Evolutionary conservation across 2,329 filamentous ascomycete genomes (phyloP), one percentile per base, ranked within the genome.

Genomic region (Diaporthe vaccinii): DNA sequence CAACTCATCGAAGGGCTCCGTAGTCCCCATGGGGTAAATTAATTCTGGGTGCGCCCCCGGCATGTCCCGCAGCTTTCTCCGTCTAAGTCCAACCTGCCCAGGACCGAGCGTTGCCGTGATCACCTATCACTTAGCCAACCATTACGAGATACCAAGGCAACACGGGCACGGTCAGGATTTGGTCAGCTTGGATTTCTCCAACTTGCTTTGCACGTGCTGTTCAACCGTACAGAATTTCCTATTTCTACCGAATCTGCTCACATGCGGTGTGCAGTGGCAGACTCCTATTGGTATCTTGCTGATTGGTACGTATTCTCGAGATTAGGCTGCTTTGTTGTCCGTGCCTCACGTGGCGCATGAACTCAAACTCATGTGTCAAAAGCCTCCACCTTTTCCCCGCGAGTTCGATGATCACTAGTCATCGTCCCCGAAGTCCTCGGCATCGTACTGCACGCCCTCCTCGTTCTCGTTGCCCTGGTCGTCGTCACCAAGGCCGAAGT

Each of bases 381-480:
- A 28, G n/a, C 65, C 36, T 46, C 65, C 65, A 53, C 34, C 31
- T 10, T 2, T 3, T 41, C 34, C 22, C 34, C 49, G n/a, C 65
- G 34, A 28, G n/a, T 69, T 69, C 9, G 34, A 55, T 69, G 31
- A 69, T 53, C 65, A 41, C 49, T 69, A 69, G 46, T 55, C 65
- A 69, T 69, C 65, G 28, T 69, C 49, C 65, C n/a, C 65, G n/a
- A 69, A 69, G 25, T 70, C 62, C 36, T 34, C 62, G 20, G 49
- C 61, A 15, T 65, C 61, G 22, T 73, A 65, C 20, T 55, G 71
- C 36, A 70, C 73, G 2, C 65, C 73, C 44, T 70, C 68, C 20
- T 69, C 75, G 12, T 72, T 59, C 14, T 62, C 73, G 75, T 76
- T 77, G 76, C 76, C 78, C 73, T 73, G 58, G 15, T 44, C 34